A percentile compares a stretch with the other conserved stretches of the same genome.
These are phyloP conservation scores for Lactarius hengduanensis DNA, from an alignment of 768 basidiomycete species.

Conservation along the genomic window DNA sequence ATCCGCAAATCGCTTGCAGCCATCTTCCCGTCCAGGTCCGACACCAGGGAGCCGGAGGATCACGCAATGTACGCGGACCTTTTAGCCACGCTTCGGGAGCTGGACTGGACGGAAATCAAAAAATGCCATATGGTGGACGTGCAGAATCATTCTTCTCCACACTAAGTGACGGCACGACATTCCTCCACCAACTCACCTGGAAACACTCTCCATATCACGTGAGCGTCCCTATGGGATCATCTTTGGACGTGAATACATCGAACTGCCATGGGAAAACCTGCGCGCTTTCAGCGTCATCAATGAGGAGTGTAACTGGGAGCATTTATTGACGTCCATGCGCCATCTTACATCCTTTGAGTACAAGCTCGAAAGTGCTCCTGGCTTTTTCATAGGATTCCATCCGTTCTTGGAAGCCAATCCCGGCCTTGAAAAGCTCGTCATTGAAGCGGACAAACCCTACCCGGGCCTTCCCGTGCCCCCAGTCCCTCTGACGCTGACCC, in stretches of 20 bases:
- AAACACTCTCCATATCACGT: slow-evolving; percentile 9
- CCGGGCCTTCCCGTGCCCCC: neutral
- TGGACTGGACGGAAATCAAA: slow-evolving; percentile 14
- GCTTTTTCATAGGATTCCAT: slow-evolving; percentile 14
- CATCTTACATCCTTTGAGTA: slow-evolving; percentile 27
- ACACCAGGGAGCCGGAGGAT: neutral
- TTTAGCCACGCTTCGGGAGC: slow-evolving; percentile 2
- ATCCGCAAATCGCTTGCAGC: slow-evolving; percentile 28
- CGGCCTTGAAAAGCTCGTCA: slow-evolving; percentile 27
- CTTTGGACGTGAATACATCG: neutral
- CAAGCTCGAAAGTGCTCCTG: slow-evolving; percentile 5
- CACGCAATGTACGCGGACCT: slow-evolving; percentile 19
- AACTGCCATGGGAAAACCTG: slow-evolving; percentile 11
- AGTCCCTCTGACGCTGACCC: slow-evolving; percentile 4
- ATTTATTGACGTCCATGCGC: neutral
- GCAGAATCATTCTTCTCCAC: neutral
- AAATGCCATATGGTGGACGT: slow-evolving; percentile 8
- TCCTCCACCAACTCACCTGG: neutral
- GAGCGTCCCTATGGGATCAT: neutral
- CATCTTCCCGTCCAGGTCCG: slow-evolving; percentile 24
- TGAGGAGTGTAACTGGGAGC: slow-evolving; percentile 4
- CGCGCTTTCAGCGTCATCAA: slow-evolving; percentile 11
- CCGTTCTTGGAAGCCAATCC: slow-evolving; percentile 30
- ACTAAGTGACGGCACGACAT: neutral
- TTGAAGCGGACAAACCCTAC: too few species aligned